Percentiles rank a stretch among this genome's conserved stretches.
Evolutionary conservation across 2,329 filamentous ascomycete species (phyloP).

Genomic region (Trichoderma gracile): DNA sequence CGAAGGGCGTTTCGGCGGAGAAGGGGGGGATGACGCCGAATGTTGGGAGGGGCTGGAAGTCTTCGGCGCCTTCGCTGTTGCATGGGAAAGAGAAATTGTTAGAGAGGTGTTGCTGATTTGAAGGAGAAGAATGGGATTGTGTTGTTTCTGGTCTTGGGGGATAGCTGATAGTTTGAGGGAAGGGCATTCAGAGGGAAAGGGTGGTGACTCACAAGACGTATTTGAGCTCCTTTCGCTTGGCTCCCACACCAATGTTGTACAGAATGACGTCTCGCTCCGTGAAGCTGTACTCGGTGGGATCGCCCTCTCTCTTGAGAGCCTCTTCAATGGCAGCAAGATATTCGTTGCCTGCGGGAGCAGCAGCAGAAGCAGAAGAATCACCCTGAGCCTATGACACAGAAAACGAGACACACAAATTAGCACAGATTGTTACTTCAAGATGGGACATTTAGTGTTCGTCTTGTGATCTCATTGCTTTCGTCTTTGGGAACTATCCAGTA

Average conservation of each 20-base stretch:
- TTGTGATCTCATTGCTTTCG: slow-evolving; percentile 20
- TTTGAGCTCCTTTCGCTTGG: slow-evolving; percentile 83
- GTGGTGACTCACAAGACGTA: slow-evolving; percentile 66
- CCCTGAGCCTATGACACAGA: slow-evolving; percentile 28
- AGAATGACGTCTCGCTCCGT: slow-evolving; percentile 87
- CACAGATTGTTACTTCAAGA: slow-evolving; percentile 9
- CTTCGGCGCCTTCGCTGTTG: slow-evolving; percentile 73
- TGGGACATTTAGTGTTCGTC: not conserved
- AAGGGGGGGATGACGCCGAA: slow-evolving; percentile 96
- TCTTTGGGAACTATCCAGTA: slow-evolving; percentile 24
- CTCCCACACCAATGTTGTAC: slow-evolving; percentile 93
- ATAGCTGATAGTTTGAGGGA: too few relatives aligned
- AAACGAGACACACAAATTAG: slow-evolving; percentile 31
- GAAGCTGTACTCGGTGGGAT: slow-evolving; percentile 76
- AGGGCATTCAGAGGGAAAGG: too few relatives aligned
- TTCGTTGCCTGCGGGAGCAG: slow-evolving; percentile 53
- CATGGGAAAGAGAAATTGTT: slow-evolving; percentile 9
- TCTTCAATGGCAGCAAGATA: slow-evolving; percentile 74
- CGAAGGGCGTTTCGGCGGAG: slow-evolving; percentile 77
- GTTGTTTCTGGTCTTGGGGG: too few relatives aligned
- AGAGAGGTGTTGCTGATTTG: not conserved
- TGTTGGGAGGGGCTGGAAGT: slow-evolving; percentile 94
- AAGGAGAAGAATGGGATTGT: too few relatives aligned
- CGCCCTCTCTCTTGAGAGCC: slow-evolving; percentile 69
- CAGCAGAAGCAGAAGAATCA: not conserved